Evolutionary conservation across 1,284 basidiomycete species (phyloP), one percentile per base, ranked within the genome.

Genomic region (Irpex lacteus): DNA sequence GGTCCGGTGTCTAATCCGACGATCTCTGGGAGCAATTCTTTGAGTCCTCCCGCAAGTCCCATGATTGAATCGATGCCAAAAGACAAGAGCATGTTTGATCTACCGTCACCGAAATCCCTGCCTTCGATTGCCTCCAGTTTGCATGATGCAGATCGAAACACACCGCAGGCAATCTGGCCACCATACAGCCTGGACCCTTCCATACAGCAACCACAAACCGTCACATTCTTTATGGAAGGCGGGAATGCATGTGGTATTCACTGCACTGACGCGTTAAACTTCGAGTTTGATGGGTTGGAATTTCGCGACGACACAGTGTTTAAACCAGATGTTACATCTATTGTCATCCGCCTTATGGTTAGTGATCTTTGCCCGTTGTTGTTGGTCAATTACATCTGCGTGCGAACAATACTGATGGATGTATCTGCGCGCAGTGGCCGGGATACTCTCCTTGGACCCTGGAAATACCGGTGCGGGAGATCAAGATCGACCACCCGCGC

Each of bases 281-380:
- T 76, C 65, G 76, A 74, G 57, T 80, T 83, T 54, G 75, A 74
- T 64, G 69, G 76, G 38, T 74, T 87, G 11, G 70, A 72, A 13
- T 77, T 80, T 55, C 83, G 84, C 44, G 87, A 90, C 44, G 85
- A 88, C 65, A 76, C 77, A 4, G 86, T 92, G 70, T 90, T 92
- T 67, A 77, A 82, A 67, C 80, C 83, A 4, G 83, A 88, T 59
- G 90, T 90, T 2, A 90, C 90, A 2, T 91, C 89, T 54, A 87
- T 92, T 32, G 91, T 89, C 1, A 88, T 92, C 63, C 83, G 90
- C 34, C 77, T 92, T n/a, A 87, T 89, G 79, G 90, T 87, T 70
- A 65, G 77, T 11, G 40, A n/a, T n/a, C n/a, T n/a, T n/a, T n/a
- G 8, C 15, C 5, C 2, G 8, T 11, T 15, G 40, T 44, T 8